These are phyloP conservation scores for Neonectria punicea DNA, from an alignment of 2,329 filamentous ascomycete species.

Conservation along the genomic window DNA sequence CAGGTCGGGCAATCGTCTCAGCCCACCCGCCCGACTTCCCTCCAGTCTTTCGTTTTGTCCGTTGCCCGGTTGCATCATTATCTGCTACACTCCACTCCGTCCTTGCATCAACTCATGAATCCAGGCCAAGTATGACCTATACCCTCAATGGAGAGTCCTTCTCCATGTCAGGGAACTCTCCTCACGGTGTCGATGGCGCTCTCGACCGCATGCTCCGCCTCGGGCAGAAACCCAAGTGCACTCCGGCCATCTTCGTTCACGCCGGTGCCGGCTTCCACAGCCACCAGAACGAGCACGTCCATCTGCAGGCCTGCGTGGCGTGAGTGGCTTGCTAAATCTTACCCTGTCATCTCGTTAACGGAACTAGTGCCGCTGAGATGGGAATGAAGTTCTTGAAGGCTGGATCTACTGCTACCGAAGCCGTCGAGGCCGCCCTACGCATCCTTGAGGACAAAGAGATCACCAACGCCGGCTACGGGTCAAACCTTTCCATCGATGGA, in stretches of 20 bases:
- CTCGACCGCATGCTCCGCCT: slow-evolving; percentile 53
- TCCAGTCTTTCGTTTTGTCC: slow-evolving; percentile 1
- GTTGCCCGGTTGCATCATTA: slow-evolving; percentile 7
- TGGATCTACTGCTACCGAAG: slow-evolving; percentile 85
- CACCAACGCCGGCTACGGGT: slow-evolving; percentile 96
- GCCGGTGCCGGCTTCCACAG: slow-evolving; percentile 96
- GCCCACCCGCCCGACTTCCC: slow-evolving; percentile 8
- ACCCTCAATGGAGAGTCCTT: slow-evolving; percentile 41
- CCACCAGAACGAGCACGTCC: slow-evolving; percentile 82
- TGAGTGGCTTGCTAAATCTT: slow-evolving; percentile 58
- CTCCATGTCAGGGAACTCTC: slow-evolving; percentile 60
- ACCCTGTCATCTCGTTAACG: slow-evolving; percentile 16
- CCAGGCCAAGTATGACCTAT: slow-evolving; percentile 46
- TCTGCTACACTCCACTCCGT: not conserved
- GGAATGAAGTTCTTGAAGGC: slow-evolving; percentile 84
- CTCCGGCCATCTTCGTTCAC: slow-evolving; percentile 90
- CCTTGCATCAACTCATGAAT: slow-evolving; percentile 36
- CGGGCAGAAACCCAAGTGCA: slow-evolving; percentile 47
- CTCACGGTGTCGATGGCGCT: slow-evolving; percentile 56
- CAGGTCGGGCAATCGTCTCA: slow-evolving; percentile 15
- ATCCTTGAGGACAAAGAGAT: slow-evolving; percentile 93
- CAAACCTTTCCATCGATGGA: slow-evolving; percentile 91
- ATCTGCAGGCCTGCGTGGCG: slow-evolving; percentile 89
- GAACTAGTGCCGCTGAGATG: slow-evolving; percentile 77
- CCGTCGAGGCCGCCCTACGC: slow-evolving; percentile 88